Percentiles rank a stretch among this genome's conserved stretches.
Evolutionary conservation across 805 yeast species (phyloP).

Genomic region (Lipomyces kockii): DNA sequence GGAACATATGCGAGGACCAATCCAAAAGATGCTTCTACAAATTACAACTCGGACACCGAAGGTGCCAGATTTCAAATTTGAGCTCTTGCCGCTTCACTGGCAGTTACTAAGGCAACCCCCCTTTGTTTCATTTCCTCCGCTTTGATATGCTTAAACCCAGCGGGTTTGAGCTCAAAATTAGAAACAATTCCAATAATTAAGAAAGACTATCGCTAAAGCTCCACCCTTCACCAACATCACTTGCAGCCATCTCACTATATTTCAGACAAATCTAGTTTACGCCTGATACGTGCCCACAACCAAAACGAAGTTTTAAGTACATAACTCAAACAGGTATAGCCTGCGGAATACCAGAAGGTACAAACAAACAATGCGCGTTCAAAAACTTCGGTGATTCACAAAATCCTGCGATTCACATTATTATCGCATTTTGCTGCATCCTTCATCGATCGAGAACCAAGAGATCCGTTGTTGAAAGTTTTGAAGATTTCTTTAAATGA

Average conservation of each 20-base stretch:
- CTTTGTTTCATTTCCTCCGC: conserved; percentile 55
- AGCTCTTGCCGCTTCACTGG: conserved; percentile 51
- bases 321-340: conserved; percentile 51
- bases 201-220: conserved; percentile 9
- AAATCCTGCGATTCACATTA: conserved; percentile 50
- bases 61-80: conserved; percentile 52
- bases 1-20: conserved; percentile 48
- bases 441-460: conserved; percentile 54
- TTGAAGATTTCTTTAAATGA: conserved; percentile 42
- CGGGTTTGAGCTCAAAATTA: conserved; percentile 52
- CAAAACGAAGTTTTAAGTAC: conserved; percentile 43
- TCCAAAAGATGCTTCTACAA: conserved; percentile 47
- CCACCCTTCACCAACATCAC: conserved; percentile 16
- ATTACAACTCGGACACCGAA: conserved; percentile 48
- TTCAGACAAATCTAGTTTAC: conserved; percentile 42
- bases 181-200: conserved; percentile 20
- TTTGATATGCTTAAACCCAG: conserved; percentile 54
- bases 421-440: conserved; percentile 54
- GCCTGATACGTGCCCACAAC: conserved; percentile 3
- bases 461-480: conserved; percentile 52
- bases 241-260: conserved; percentile 21
- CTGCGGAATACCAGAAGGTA: conserved; percentile 50
- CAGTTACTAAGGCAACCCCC: conserved; percentile 54
- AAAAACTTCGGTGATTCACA: conserved; percentile 53
- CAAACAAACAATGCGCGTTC: conserved; percentile 57